These are phyloP conservation scores for Sarocladium kiliense DNA, from an alignment of 2,329 filamentous ascomycete species.

Conservation along the genomic window DNA sequence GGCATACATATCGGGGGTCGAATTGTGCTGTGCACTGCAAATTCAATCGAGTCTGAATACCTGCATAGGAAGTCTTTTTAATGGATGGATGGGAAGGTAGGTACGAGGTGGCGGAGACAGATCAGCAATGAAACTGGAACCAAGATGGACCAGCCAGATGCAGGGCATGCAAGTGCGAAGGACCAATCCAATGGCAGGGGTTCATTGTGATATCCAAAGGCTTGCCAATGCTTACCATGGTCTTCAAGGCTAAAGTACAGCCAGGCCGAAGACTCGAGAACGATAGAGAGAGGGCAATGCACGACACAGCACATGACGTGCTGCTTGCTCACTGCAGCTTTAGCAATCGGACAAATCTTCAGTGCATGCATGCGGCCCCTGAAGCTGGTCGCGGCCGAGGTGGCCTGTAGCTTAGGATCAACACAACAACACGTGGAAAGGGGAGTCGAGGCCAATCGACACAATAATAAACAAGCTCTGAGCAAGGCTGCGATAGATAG, in stretches of 20 bases:
- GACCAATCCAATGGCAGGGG: background rate
- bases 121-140: constrained; percentile 4
- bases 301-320: background rate
- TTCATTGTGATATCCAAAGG: background rate
- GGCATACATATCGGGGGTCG: too few species aligned
- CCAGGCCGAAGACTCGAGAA: background rate
- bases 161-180: constrained; percentile 2
- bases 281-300: background rate
- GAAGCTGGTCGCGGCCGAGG: background rate
- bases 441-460: background rate
- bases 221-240: too few species aligned
- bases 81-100: background rate
- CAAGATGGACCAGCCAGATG: background rate
- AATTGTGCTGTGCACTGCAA: background rate
- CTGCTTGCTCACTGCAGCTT: background rate
- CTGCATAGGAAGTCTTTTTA: background rate
- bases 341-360: background rate
- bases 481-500: background rate
- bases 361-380: background rate
- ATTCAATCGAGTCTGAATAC: too few species aligned
- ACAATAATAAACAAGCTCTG: background rate
- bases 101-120: background rate
- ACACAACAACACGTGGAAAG: background rate
- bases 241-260: too few species aligned
- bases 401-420: background rate